Conservation (phyloP, 495 filamentous ascomycete species). For the Astrocystis sublimbata region DNA sequence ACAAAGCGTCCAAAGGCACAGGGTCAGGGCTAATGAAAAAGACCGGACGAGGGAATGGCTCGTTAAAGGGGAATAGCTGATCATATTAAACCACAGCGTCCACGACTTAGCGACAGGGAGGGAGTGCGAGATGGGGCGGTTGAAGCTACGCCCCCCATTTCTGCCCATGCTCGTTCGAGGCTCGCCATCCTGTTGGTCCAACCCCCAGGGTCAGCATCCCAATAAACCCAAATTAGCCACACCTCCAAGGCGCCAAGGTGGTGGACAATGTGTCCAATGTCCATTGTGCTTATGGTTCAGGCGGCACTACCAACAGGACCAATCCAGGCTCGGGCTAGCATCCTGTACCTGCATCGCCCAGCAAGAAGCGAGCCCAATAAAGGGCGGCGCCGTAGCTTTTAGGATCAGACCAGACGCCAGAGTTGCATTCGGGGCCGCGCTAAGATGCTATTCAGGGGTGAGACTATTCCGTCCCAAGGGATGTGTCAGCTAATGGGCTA, state of each 20-base stretch:
- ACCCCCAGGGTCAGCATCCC: neutral
- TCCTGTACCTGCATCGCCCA: constrained; percentile 20
- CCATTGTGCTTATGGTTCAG: neutral
- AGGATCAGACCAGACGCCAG: constrained; percentile 6
- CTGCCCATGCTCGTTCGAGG: neutral
- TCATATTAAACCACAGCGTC: constrained; percentile 21
- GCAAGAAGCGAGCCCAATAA: constrained; percentile 4
- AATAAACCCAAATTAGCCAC: constrained; percentile 10
- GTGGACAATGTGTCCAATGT: no score
- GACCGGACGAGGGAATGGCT: constrained; percentile 11
- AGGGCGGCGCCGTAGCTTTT: constrained; percentile 4
- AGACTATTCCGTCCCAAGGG: neutral
- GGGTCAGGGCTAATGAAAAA: constrained; percentile 10
- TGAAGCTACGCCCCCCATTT: constrained; percentile 12
- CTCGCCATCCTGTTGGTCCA: constrained; percentile 8
- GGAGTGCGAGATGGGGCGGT: constrained; percentile 19
- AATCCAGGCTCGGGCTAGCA: no score
- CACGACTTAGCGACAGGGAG: constrained; percentile 24
- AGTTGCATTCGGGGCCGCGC: constrained; percentile 8
- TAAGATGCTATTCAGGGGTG: neutral
- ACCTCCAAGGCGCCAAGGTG: constrained; percentile 3
- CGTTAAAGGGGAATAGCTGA: constrained; percentile 16
- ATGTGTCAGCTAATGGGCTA: neutral
- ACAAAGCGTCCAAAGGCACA: constrained; percentile 22
- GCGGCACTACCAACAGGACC: neutral